A percentile compares a stretch with the other conserved stretches of the same genome.
phyloP scores from a whole-genome alignment of 176 grass and related monocot species.

The Microstegium vimineum region DNA sequence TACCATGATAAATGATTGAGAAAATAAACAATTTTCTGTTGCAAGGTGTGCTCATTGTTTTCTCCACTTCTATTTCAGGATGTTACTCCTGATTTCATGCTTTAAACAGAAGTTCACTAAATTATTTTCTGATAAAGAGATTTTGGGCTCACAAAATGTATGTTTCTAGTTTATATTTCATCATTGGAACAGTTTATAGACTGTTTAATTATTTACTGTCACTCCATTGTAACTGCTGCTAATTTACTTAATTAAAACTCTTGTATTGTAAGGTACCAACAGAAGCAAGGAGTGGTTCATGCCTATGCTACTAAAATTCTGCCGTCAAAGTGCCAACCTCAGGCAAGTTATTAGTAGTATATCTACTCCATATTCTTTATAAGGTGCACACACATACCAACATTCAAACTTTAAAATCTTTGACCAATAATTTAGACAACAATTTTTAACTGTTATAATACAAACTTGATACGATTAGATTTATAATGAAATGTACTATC shows the following conservation, averaged over 20 bases:
- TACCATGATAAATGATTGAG: not conserved
- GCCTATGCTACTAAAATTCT: slow-evolving; percentile 65
- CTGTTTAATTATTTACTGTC: slow-evolving; percentile 24
- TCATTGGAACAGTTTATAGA: slow-evolving; percentile 3
- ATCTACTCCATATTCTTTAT: not conserved
- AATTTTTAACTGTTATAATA: not conserved
- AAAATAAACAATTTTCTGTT: not conserved
- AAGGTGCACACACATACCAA: not conserved
- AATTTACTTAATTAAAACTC: slow-evolving; percentile 38
- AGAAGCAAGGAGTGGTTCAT: slow-evolving; percentile 75
- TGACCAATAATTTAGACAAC: not conserved
- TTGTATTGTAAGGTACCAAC: slow-evolving; percentile 57
- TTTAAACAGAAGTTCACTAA: slow-evolving; percentile 77
- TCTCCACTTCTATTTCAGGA: slow-evolving; percentile 44
- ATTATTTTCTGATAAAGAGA: slow-evolving; percentile 62
- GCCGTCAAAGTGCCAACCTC: slow-evolving; percentile 46
- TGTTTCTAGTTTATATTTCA: slow-evolving; percentile 33
- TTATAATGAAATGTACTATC: no score
- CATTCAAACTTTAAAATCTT: not conserved
- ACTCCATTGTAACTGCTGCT: not conserved
- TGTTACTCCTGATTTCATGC: slow-evolving; percentile 67
- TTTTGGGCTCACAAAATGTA: slow-evolving; percentile 87
- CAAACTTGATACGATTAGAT: no score
- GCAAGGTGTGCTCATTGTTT: slow-evolving; percentile 21
- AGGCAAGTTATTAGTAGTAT: slow-evolving; percentile 48